phyloP scores from a whole-genome alignment of 495 filamentous ascomycete genomes.

The Trichoderma reesei region DNA sequence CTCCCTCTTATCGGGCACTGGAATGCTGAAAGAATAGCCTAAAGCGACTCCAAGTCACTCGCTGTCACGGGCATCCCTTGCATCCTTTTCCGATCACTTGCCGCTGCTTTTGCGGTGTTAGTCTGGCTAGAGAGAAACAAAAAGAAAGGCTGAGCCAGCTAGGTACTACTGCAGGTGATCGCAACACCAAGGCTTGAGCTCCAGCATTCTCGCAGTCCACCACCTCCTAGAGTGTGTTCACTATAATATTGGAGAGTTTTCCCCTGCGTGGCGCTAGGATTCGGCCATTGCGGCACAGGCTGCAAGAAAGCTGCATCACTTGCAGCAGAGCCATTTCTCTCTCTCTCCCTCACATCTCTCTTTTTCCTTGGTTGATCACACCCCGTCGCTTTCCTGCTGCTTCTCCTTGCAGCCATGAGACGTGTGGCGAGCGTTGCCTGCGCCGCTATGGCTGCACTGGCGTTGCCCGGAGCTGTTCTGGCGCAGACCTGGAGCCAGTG shows the following conservation, averaged over 20 bases:
- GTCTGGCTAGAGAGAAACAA: too few relatives aligned
- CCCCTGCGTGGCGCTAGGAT: slow-evolving; percentile 1
- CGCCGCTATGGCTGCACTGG: slow-evolving; percentile 2
- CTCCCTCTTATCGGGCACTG: neutral
- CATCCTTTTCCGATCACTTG: neutral
- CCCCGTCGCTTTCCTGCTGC: neutral
- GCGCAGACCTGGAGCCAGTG: slow-evolving; percentile 28
- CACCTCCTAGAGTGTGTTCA: neutral
- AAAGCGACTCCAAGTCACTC: neutral
- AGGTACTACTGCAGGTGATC: too few relatives aligned
- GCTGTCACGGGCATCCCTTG: neutral
- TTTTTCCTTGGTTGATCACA: too few relatives aligned
- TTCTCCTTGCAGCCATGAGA: slow-evolving; percentile 9
- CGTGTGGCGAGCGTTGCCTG: slow-evolving; percentile 2
- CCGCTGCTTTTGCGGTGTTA: neutral
- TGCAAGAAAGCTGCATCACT: slow-evolving; percentile 2
- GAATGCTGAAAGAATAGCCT: too few relatives aligned
- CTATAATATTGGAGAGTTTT: neutral
- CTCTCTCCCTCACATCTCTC: neutral
- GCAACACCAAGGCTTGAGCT: neutral
- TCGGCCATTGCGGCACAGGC: neutral
- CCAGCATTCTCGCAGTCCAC: neutral
- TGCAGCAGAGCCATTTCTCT: neutral
- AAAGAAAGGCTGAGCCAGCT: too few relatives aligned
- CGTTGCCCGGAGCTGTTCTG: neutral